A percentile compares a stretch with the other conserved stretches of the same genome.
phyloP scores from a whole-genome alignment of 208 protist species.

The Trypanosoma melophagium region DNA sequence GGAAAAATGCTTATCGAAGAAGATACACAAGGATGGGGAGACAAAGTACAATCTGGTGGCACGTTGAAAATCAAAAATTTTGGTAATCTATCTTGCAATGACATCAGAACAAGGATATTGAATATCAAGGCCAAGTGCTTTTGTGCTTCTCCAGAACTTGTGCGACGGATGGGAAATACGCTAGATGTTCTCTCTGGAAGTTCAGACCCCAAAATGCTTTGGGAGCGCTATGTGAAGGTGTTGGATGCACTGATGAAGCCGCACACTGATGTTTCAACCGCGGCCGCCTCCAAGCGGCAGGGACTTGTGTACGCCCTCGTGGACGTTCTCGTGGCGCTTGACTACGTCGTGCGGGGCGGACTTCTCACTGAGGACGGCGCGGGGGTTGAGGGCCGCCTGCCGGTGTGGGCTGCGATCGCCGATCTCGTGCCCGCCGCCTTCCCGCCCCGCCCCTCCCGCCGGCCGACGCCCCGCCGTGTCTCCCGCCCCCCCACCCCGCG shows the following conservation, averaged over 20 bases:
- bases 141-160: conserved; percentile 37
- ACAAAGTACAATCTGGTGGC: background rate
- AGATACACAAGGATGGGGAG: background rate
- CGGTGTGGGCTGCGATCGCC: conserved; percentile 33
- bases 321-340: conserved; percentile 50
- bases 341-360: conserved; percentile 38
- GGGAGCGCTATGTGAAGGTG: conserved; percentile 37
- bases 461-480: too few relatives aligned
- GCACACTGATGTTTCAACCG: conserved; percentile 8
- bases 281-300: conserved; percentile 26
- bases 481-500: conserved; percentile 8
- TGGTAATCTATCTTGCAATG: background rate
- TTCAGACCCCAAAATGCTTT: conserved; percentile 41
- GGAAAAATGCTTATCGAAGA: conserved; percentile 8
- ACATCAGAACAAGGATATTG: background rate
- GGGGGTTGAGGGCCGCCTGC: conserved; percentile 29
- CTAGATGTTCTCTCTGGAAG: conserved; percentile 44
- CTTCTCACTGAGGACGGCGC: conserved; percentile 32
- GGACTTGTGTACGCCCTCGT: conserved; percentile 42
- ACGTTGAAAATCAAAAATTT: background rate
- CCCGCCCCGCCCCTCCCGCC: conserved; percentile 25
- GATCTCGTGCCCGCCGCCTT: conserved; percentile 28
- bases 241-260: conserved; percentile 28
- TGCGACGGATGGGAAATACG: conserved; percentile 32
- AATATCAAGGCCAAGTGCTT: conserved; percentile 48